Conservation (phyloP, 176 grass and related monocot genomes). For the Bromus sterilis region DNA sequence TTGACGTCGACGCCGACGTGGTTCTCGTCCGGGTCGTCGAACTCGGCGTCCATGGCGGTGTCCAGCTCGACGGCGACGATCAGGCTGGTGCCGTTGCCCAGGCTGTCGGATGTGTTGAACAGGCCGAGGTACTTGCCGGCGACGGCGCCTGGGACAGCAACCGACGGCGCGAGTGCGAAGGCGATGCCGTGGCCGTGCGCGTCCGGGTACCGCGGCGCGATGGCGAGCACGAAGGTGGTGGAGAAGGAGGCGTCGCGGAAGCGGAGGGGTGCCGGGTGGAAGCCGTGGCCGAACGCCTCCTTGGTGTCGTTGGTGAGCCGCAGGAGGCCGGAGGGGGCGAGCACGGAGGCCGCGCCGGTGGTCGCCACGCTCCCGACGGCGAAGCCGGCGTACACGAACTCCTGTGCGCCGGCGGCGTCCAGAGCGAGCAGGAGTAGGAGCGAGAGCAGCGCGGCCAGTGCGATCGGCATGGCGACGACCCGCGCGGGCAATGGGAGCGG, state of each 20-base stretch:
- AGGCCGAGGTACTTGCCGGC: conserved; percentile 72
- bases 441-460: background rate
- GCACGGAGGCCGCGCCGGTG: background rate
- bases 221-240: conserved; percentile 48
- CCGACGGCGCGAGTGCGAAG: conserved; percentile 46
- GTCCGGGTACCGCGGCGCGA: conserved; percentile 59
- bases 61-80: conserved; percentile 76
- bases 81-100: conserved; percentile 61
- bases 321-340: conserved; percentile 44
- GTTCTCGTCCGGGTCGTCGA: conserved; percentile 72
- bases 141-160: conserved; percentile 42
- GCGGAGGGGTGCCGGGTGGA: conserved; percentile 31
- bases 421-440: background rate
- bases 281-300: conserved; percentile 45
- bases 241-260: conserved; percentile 62
- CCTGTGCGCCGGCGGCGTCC: background rate
- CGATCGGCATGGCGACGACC: background rate
- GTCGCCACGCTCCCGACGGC: background rate
- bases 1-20: conserved; percentile 78
- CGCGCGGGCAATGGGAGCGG: background rate
- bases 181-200: conserved; percentile 67
- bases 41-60: conserved; percentile 85
- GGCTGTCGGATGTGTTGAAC: conserved; percentile 35
- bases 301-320: conserved; percentile 62
- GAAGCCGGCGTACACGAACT: conserved; percentile 19